Base-by-base conservation (phyloP, 352 stramenopile species). In the Pythium aphanidermatum region DNA sequence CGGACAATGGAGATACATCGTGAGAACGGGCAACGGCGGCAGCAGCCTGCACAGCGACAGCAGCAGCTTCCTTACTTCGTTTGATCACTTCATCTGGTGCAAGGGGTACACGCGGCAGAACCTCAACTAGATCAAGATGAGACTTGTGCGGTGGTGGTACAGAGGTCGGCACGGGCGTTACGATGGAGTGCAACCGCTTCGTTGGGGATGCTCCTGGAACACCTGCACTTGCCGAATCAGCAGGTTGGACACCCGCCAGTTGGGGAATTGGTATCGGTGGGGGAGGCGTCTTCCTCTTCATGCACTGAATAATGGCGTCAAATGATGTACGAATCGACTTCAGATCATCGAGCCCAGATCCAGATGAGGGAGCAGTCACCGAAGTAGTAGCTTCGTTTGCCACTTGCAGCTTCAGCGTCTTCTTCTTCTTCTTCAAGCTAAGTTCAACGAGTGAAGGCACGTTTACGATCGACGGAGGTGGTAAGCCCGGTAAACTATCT, bases 11-110 rank as follows among this genome's bases (percentile, higher is more conserved):
- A 0, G 66, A 72, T 2, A 51, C 54, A 14, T 82, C 74, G 11
- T 35, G 41, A 0, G 33, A 34, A n/a, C n/a, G n/a, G 0, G 14
- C 29, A 33, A 36, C 21, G 26, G 76, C 71, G 5, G 80, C 67
- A 13, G 68, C 80, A 20, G 75, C 76, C 60, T 93, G 78, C 4
- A 90, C 76, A 7, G 77, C 76, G 7, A 77, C 70, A 4, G 83
- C 76, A 10, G 81, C 78, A 0, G 77, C 72, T 47, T 89, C 73
- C 42, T 93, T 93, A 55, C 78, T 90, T 27, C 79, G 76, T 42
- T 91, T 90, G 49, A 93, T 93, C 23, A 93, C 81, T 60, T 93
- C 78, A 42, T 93, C 81, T 16, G 81, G 81, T 4, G 64, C 66
- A 12, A 93, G 45, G 3, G 73, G 54, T 4, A 56, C 45, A 5